Evolutionary conservation across 1,284 basidiomycete genomes (phyloP), one percentile per base, ranked within the genome.

Genomic region (Coniferiporia weirii): DNA sequence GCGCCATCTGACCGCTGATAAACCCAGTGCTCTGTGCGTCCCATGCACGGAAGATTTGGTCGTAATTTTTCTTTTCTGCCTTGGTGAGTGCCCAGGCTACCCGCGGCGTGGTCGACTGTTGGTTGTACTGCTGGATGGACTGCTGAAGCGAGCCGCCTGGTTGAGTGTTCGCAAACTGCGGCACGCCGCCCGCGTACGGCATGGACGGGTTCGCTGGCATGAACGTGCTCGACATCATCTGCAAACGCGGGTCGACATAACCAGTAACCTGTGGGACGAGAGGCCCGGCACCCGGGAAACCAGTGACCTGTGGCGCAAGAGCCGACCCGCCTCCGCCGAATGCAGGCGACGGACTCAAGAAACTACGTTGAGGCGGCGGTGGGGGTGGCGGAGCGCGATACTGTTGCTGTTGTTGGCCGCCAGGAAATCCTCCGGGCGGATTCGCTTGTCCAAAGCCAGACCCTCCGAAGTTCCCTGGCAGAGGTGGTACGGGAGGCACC

Each of bases 41-140:
- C 97, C 96, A 99, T 27, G 93, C 91, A 60, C 96, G 80, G 78
- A 99, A 99, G 68, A 98, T 96, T 69, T 91, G 84, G 71, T 98
- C 94, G 70, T 99, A 99, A 67, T 89, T 90, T 79, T 98, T 98
- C 79, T 95, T 95, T 78, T 99, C 96, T 43, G 87, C 84, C 71
- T 91, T 91, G 19, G 85, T 87, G 59, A 98, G 76, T 0, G 87
- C 82, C 96, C 97, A 99, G 0, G 93, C 87, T 22, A 98, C 80
- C 67, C 85, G 87, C 20, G 91, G 91, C 13, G 85, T 78, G 1
- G 82, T 74, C 38, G 84, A 82, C 56, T 84, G 75, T 71, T 92
- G 85, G 68, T 91, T 91, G 64, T 87, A 81, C 67, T 91, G 87
- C 71, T 89, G 85, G 71, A 93, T 85, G 34, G 83, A 85, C 68